Conservation (phyloP, 768 basidiomycete species). For the Mycena vitilis region DNA sequence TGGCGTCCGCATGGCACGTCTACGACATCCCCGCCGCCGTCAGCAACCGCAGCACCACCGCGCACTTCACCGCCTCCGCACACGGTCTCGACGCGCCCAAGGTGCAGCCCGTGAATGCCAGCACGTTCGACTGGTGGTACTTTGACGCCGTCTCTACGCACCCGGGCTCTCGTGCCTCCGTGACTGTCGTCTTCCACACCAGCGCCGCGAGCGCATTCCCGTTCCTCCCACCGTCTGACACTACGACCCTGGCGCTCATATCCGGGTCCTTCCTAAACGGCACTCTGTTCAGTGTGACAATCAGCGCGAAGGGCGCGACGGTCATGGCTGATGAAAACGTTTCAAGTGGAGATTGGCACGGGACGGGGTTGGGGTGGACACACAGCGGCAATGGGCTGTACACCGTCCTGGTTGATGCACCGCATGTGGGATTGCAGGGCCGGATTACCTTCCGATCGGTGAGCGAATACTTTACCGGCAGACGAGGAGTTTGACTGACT, state of each 20-base stretch:
- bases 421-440: slow-evolving; percentile 29
- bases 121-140: slow-evolving; percentile 38
- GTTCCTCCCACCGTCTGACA: slow-evolving; percentile 11
- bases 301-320: slow-evolving; percentile 16
- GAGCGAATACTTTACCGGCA: neutral
- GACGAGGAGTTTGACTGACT: neutral
- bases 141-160: slow-evolving; percentile 36
- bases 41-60: slow-evolving; percentile 5
- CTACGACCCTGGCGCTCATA: slow-evolving; percentile 22
- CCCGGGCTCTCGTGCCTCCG: slow-evolving; percentile 24
- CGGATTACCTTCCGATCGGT: slow-evolving; percentile 23
- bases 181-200: slow-evolving; percentile 34
- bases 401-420: slow-evolving; percentile 20
- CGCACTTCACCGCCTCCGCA: slow-evolving; percentile 12
- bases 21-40: slow-evolving; percentile 10
- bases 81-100: slow-evolving; percentile 33
- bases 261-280: slow-evolving; percentile 26
- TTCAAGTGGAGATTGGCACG: slow-evolving; percentile 32
- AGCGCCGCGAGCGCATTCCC: slow-evolving; percentile 27
- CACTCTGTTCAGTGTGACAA: neutral
- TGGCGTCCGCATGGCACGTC: neutral
- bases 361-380: slow-evolving; percentile 29
- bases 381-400: slow-evolving; percentile 14
- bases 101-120: slow-evolving; percentile 27
- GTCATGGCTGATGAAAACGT: slow-evolving; percentile 23